Evolutionary conservation across 23 red algal genomes (phyloP).

Genomic region (Cyanidioschyzon merolae): DNA sequence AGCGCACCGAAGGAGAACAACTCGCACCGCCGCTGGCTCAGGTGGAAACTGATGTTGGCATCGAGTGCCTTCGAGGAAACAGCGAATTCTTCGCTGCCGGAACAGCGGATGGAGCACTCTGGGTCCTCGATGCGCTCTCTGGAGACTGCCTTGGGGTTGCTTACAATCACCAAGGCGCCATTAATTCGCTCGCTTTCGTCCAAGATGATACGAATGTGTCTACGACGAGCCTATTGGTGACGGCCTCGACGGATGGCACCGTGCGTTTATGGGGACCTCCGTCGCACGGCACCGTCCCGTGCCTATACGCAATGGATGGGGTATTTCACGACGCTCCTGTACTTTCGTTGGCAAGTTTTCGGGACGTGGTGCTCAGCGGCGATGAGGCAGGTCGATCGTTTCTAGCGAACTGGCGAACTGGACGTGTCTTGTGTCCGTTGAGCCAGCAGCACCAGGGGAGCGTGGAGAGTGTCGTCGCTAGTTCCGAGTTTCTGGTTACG

Average conservation of each 20-base stretch:
- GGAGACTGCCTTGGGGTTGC: neutral
- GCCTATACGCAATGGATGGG: neutral
- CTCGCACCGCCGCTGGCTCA: neutral
- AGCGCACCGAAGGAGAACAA: neutral
- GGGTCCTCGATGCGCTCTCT: neutral
- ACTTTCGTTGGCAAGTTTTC: neutral
- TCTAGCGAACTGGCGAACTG: conserved; percentile 3
- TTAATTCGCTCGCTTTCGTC: neutral
- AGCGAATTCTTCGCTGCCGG: neutral
- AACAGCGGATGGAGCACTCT: neutral
- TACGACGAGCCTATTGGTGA: neutral
- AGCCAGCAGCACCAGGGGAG: neutral
- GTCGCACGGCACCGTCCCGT: neutral
- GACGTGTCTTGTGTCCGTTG: neutral
- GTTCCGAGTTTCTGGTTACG: neutral
- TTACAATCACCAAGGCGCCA: neutral
- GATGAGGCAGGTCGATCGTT: neutral
- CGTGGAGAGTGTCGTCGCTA: neutral
- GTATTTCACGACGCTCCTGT: neutral
- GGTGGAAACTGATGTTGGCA: neutral
- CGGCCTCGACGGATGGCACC: neutral
- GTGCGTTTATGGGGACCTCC: neutral
- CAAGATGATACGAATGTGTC: neutral
- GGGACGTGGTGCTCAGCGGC: conserved; percentile 7
- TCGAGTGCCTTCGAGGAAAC: neutral